phyloP scores from a whole-genome alignment of 495 filamentous ascomycete genomes.

The Aspergillus taichungensis region DNA sequence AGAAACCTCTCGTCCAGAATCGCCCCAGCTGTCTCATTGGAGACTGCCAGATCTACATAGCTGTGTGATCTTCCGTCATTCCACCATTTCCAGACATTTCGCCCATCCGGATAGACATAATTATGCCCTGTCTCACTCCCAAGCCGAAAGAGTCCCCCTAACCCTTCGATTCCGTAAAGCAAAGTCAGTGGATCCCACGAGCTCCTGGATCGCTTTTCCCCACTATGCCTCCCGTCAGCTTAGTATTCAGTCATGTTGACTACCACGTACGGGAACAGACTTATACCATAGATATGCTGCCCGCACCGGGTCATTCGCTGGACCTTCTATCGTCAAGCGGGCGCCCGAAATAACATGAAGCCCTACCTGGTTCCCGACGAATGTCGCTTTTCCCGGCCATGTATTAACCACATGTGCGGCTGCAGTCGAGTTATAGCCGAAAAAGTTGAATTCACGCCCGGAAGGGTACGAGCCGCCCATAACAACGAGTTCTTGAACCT shows the following conservation, averaged over 20 bases:
- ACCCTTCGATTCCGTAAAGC: slow-evolving; percentile 32
- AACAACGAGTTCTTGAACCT: slow-evolving; percentile 36
- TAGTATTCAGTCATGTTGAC: not conserved
- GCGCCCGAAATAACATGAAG: slow-evolving; percentile 24
- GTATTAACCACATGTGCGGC: slow-evolving; percentile 31
- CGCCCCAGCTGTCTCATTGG: not conserved
- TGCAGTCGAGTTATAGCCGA: slow-evolving; percentile 18
- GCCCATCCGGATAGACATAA: slow-evolving; percentile 1
- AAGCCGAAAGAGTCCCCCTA: slow-evolving; percentile 21
- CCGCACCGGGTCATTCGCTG: slow-evolving; percentile 24
- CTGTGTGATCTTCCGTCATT: not conserved
- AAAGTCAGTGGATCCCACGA: slow-evolving; percentile 40
- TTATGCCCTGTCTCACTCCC: slow-evolving; percentile 2
- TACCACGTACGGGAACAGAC: slow-evolving; percentile 10
- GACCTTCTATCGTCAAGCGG: slow-evolving; percentile 21
- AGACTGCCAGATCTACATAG: not conserved
- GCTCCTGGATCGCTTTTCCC: slow-evolving; percentile 5
- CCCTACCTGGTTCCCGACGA: slow-evolving; percentile 30
- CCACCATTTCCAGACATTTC: not conserved
- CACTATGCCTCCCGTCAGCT: not conserved
- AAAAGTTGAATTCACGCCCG: slow-evolving; percentile 37
- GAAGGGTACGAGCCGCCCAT: slow-evolving; percentile 40
- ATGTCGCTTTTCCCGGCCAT: slow-evolving; percentile 28
- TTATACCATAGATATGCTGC: slow-evolving; percentile 33
- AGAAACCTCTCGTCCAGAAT: not conserved